Evolutionary conservation across 176 grass and related monocot species (phyloP), one percentile per base, ranked within the genome.

Genomic region (Avena insularis): DNA sequence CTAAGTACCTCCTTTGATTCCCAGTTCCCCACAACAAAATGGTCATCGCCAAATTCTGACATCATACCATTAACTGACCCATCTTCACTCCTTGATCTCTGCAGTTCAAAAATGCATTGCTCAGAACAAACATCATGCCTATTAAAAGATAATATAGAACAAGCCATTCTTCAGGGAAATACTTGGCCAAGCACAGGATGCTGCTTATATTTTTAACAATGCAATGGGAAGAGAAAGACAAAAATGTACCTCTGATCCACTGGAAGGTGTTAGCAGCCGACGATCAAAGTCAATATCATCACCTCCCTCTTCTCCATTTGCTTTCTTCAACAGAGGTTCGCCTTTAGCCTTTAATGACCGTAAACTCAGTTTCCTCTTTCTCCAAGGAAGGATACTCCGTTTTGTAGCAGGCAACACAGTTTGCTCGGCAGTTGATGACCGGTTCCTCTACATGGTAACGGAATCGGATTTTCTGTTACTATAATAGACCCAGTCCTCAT

Each of bases 231-330:
- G 33, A 64, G 55, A 36, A 55, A 27, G 64, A 7, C 71, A 85
- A 56, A 85, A 71, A 58, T 14, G 60, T 88, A 91, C 90, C 90
- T 88, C 82, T 58, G 82, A 65, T 72, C 38, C 88, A 87, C 65
- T 78, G 72, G 78, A 85, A 65, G 81, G 71, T 5, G 75, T 93
- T 61, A 86, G 81, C 38, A 83, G 74, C 15, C 84, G 97, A 60
- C 97, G 88, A 61, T 99, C 93, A 10, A 87, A 81, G 54, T 99
- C 97, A 66, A 99, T 99, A 82, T 96, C 97, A 68, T 99, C 97
- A 0, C 97, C 94, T 16, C 97, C 97, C 53, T 93, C 88, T 58
- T 99, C 97, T 15, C 76, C 77, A 58, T 95, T 91, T 50, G 90
- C 78, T 81, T 93, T 99, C 60, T 96, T 96, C 78, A 99, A 88